These are phyloP conservation scores for Yarrowia alimentaria DNA, from an alignment of 805 yeast species.

Conservation along the genomic window DNA sequence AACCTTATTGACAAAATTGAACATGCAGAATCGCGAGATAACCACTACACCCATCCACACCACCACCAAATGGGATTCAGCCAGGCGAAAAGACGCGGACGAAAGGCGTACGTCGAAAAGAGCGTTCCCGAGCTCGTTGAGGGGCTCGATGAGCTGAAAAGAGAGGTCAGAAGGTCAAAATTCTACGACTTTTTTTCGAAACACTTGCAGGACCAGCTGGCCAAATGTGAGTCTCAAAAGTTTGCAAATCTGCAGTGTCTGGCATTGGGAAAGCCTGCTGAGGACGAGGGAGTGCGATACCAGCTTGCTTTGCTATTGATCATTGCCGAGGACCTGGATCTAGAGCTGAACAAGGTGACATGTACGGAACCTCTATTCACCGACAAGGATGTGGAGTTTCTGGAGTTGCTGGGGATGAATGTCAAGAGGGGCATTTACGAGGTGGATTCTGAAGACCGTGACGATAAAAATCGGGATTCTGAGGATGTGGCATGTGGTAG, in stretches of 20 bases:
- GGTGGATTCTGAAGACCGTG: not conserved
- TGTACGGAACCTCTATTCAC: conserved; percentile 66
- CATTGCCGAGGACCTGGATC: conserved; percentile 38
- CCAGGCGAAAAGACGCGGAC: conserved; percentile 18
- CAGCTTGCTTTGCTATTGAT: conserved; percentile 62
- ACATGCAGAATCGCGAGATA: conserved; percentile 6
- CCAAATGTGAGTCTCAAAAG: conserved; percentile 15
- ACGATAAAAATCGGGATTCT: not conserved
- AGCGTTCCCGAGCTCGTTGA: conserved; percentile 30
- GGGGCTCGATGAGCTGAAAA: conserved; percentile 21
- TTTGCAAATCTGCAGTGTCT: conserved; percentile 53
- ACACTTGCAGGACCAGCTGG: conserved; percentile 1
- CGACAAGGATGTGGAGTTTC: conserved; percentile 44
- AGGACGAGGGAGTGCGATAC: conserved; percentile 57
- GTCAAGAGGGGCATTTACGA: conserved; percentile 36
- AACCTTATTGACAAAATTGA: conserved; percentile 2
- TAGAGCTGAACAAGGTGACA: conserved; percentile 41
- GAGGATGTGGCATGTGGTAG: conserved; percentile 33
- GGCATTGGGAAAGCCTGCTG: conserved; percentile 67
- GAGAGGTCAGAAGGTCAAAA: conserved; percentile 27
- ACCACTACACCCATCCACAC: conserved; percentile 22
- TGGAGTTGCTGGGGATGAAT: conserved; percentile 36
- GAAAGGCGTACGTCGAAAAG: conserved; percentile 31
- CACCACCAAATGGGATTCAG: conserved; percentile 21
- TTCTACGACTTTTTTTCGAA: conserved; percentile 24